Conservation (phyloP, 805 yeast species). For the Wickerhamomyces kurtzmanii region DNA sequence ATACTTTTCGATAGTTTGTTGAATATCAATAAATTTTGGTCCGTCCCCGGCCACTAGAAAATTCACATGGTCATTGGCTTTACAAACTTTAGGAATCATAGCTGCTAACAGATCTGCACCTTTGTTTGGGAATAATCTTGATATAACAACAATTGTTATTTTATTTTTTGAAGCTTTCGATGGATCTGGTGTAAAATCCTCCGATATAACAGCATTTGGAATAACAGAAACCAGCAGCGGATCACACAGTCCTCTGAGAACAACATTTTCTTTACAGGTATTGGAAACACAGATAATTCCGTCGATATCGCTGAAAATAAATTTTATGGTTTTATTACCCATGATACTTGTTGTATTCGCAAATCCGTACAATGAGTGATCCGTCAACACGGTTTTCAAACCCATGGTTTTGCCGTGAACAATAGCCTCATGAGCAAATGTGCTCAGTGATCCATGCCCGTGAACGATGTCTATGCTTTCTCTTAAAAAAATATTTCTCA, state of each 20-base stretch:
- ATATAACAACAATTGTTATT: constrained; percentile 83
- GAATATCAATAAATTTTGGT: constrained; percentile 86
- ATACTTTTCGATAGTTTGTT: constrained; percentile 86
- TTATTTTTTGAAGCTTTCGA: constrained; percentile 18
- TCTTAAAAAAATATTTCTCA: constrained; percentile 76
- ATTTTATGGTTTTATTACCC: constrained; percentile 79
- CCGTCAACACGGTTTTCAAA: constrained; percentile 83
- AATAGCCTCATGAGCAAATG: constrained; percentile 82
- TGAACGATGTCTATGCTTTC: constrained; percentile 86
- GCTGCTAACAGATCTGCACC: constrained; percentile 88
- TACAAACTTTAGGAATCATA: constrained; percentile 77
- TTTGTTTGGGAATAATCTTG: constrained; percentile 89
- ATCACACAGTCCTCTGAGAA: constrained; percentile 72
- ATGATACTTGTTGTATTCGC: constrained; percentile 74
- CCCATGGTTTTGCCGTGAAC: constrained; percentile 95
- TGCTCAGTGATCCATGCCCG: constrained; percentile 88
- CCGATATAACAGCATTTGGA: constrained; percentile 89
- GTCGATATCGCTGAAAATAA: constrained; percentile 77
- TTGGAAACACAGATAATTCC: constrained; percentile 95
- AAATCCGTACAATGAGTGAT: constrained; percentile 93
- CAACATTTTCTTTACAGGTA: constrained; percentile 94
- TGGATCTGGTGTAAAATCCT: constrained; percentile 57
- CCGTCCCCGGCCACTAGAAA: constrained; percentile 96
- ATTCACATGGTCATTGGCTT: constrained; percentile 47
- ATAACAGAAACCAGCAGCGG: constrained; percentile 79